phyloP scores from a whole-genome alignment of 163 green algal genomes.

The Volvox carteri region DNA sequence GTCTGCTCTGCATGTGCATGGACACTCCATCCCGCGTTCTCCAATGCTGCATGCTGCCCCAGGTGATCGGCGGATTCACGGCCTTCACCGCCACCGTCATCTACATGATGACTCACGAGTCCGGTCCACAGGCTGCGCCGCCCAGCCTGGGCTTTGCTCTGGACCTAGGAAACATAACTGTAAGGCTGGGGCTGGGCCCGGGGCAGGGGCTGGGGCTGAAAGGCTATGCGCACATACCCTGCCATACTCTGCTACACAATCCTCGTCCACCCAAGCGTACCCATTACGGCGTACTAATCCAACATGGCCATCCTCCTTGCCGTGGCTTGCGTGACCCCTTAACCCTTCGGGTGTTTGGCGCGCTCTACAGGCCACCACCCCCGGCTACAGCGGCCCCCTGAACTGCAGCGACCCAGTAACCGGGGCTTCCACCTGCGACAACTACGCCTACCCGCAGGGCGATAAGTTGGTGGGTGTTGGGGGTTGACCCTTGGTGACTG shows the following conservation, averaged over 20 bases:
- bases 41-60: too few relatives aligned
- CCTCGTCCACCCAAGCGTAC: too few relatives aligned
- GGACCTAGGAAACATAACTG: constrained; percentile 51
- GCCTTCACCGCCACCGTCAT: constrained; percentile 60
- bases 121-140: not conserved
- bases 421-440: constrained; percentile 59
- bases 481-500: not conserved
- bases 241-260: too few relatives aligned
- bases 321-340: too few relatives aligned
- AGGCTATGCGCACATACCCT: too few relatives aligned
- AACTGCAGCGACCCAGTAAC: constrained; percentile 53
- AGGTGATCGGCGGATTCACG: constrained; percentile 61
- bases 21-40: not conserved
- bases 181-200: not conserved
- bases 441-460: constrained; percentile 65
- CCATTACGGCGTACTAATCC: too few relatives aligned
- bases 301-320: too few relatives aligned
- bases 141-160: constrained; percentile 60
- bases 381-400: constrained; percentile 46
- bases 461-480: constrained; percentile 47
- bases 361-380: constrained; percentile 40
- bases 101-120: constrained; percentile 59
- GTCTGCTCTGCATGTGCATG: too few relatives aligned
- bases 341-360: too few relatives aligned
- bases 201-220: too few relatives aligned